Percentiles rank a stretch among this genome's conserved stretches.
Conservation (phyloP, 73 alveolate genomes). For the Tetrahymena thermophila region DNA sequence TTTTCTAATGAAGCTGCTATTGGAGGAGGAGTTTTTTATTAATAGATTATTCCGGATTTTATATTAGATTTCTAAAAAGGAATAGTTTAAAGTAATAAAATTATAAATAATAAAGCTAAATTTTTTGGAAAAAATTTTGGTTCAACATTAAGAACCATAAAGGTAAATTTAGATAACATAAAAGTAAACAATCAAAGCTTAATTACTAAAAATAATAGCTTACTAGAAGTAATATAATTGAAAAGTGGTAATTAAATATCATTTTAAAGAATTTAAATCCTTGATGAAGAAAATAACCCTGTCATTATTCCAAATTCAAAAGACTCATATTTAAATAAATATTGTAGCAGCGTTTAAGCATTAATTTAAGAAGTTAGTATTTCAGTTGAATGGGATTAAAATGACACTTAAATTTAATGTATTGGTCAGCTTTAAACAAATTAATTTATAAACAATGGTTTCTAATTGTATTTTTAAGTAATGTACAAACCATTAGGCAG, state of each 20-base stretch:
- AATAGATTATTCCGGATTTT: neutral
- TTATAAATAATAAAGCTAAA: neutral
- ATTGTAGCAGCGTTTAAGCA: neutral
- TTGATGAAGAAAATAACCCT: neutral
- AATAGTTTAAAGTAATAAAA: too few relatives aligned
- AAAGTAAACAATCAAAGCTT: neutral
- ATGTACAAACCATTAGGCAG: neutral
- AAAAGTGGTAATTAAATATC: neutral
- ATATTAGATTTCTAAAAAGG: neutral
- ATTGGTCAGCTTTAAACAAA: neutral
- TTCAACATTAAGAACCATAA: neutral
- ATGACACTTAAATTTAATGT: neutral
- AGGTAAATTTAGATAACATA: neutral
- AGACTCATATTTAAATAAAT: neutral
- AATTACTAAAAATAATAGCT: too few relatives aligned
- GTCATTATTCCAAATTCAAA: too few relatives aligned
- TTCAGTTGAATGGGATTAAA: neutral
- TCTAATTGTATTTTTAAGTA: too few relatives aligned
- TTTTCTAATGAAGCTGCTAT: neutral
- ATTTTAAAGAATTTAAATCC: neutral
- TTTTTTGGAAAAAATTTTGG: neutral
- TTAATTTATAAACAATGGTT: too few relatives aligned
- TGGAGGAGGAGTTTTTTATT: neutral
- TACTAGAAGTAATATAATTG: too few relatives aligned
- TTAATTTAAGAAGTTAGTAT: neutral